These are phyloP conservation scores for Apiotrichum domesticum DNA, from an alignment of 1,284 basidiomycete genomes.

Conservation along the genomic window DNA sequence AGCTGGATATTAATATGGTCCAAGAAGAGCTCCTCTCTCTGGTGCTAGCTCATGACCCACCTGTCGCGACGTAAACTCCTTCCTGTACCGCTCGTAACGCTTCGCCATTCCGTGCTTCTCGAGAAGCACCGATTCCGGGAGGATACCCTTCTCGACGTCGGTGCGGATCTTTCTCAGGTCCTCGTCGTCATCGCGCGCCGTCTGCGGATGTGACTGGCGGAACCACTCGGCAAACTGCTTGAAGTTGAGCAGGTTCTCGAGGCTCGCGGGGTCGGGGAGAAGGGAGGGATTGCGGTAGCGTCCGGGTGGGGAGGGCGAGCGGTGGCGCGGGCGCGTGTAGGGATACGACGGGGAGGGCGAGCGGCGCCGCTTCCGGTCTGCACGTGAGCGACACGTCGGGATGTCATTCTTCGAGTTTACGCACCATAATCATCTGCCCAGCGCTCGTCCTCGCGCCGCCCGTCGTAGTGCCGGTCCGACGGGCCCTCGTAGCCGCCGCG, in stretches of 20 bases:
- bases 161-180: constrained; percentile 27
- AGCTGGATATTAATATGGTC: constrained; percentile 43
- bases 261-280: constrained; percentile 63
- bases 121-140: constrained; percentile 51
- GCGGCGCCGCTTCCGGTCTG: constrained; percentile 66
- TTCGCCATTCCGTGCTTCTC: constrained; percentile 56
- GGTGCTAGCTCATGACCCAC: constrained; percentile 51
- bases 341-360: constrained; percentile 75
- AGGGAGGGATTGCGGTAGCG: neutral
- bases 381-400: neutral
- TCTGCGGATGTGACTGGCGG: constrained; percentile 70
- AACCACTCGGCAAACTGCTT: constrained; percentile 90
- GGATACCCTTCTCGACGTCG: constrained; percentile 20
- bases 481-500: constrained; percentile 1
- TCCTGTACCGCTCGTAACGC: constrained; percentile 86
- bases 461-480: constrained; percentile 5
- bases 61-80: constrained; percentile 75
- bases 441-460: constrained; percentile 16
- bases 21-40: neutral
- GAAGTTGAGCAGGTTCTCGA: constrained; percentile 72
- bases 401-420: neutral
- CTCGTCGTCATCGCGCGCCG: constrained; percentile 47
- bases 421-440: constrained; percentile 39
- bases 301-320: constrained; percentile 31
- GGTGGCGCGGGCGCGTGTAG: constrained; percentile 27